Conservation (phyloP, 176 grass and related monocot species). For the Bonia amplexicaulis region DNA sequence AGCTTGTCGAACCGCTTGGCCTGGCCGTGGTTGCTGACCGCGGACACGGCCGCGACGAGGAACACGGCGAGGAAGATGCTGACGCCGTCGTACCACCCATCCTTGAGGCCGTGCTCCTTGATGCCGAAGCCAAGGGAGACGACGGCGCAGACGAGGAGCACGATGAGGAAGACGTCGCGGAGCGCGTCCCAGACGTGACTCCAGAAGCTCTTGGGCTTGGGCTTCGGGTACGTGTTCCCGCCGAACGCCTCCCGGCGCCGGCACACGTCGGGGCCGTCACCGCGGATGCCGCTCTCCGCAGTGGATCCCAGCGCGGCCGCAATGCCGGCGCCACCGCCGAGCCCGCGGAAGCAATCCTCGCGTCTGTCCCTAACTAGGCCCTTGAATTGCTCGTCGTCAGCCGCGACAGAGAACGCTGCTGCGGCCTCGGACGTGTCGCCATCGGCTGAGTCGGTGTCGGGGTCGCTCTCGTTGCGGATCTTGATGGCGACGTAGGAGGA, state of each 20-base stretch:
- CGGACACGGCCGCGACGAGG: constrained; percentile 49
- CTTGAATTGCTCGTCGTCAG: constrained; percentile 5
- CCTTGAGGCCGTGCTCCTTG: constrained; percentile 57
- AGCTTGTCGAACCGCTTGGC: constrained; percentile 47
- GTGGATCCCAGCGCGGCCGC: constrained; percentile 21
- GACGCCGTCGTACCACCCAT: constrained; percentile 77
- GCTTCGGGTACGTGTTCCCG: constrained; percentile 53
- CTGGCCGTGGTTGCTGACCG: constrained; percentile 65
- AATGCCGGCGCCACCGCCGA: constrained; percentile 35
- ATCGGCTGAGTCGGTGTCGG: neutral
- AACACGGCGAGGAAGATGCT: constrained; percentile 78
- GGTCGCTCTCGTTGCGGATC: neutral
- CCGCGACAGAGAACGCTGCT: neutral
- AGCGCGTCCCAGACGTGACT: constrained; percentile 57
- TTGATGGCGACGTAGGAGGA: constrained; percentile 31
- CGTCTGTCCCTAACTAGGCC: constrained; percentile 49
- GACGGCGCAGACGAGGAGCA: constrained; percentile 52
- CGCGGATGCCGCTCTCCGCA: constrained; percentile 36
- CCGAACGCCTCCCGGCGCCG: constrained; percentile 47
- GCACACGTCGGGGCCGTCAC: constrained; percentile 22
- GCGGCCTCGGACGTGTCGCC: neutral
- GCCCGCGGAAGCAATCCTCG: neutral
- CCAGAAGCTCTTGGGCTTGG: no score
- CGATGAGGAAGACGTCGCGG: constrained; percentile 52
- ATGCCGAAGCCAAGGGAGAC: constrained; percentile 66